Evolutionary conservation across 1,284 basidiomycete genomes (phyloP), one percentile per base, ranked within the genome.

Genomic region (Laetiporus sulphureus): DNA sequence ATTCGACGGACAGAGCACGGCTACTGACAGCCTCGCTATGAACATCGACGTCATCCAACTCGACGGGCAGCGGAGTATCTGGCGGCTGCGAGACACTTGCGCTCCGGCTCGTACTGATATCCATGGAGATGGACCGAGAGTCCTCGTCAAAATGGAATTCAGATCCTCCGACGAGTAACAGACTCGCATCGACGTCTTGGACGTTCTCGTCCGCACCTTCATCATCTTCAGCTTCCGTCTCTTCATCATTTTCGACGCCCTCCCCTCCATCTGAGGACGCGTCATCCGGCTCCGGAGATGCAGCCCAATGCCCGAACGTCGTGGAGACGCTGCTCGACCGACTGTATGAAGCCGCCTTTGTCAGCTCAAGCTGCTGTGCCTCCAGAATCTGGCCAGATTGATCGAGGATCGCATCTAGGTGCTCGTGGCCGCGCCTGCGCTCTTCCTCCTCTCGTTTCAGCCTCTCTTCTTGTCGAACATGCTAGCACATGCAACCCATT

Each of bases 391-490:
- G 82, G 0, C 89, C 89, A 32, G 91, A 95, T 56, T 95, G 85
- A 61, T 92, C 79, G 29, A 98, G 69, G 51, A 98, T 91, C 3
- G 84, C 89, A 60, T 93, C 88, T 20, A 98, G 72, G 65, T 96
- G 93, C 52, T 86, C 81, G 47, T 87, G 86, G 0, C 85, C 85
- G 10, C 75, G 64, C 16, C 78, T 71, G 49, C 79, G 76, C 51
- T 83, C 77, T 56, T 89, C 83, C 13, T 67, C 75, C 50, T 77
- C 75, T 39, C 72, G 66, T 42, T 68, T 66, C 11, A 72, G 66
- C 21, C 81, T 68, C 45, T 81, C 72, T 47, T 82, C 73, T 37
- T 88, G 82, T 5, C 86, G 77, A 13, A 94, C 75, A 56, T 91
- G 76, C 80, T 83, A 44, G n/a, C n/a, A n/a, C n/a, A n/a, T 36